Evolutionary conservation across 2,329 filamentous ascomycete species (phyloP).

Genomic region (Alternaria dauci): DNA sequence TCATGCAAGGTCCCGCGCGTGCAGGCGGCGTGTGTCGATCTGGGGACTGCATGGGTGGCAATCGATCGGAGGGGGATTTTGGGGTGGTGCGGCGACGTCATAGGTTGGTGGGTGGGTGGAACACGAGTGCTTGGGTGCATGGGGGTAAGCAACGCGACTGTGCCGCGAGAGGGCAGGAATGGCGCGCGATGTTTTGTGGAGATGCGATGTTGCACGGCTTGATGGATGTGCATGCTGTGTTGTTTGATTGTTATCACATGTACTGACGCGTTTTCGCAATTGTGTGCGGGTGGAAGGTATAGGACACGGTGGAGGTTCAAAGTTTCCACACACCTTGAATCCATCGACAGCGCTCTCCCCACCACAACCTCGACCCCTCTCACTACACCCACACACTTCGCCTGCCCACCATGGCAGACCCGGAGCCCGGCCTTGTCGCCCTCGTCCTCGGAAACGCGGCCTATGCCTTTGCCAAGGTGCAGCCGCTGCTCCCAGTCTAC

Average conservation of each 20-base stretch:
- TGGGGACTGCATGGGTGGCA: conserved; percentile 20
- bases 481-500: conserved; percentile 62
- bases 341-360: neutral
- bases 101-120: conserved; percentile 21
- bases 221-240: neutral
- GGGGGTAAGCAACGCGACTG: conserved; percentile 2
- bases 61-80: conserved; percentile 2
- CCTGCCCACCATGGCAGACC: conserved; percentile 36
- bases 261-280: neutral
- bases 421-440: conserved; percentile 41
- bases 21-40: conserved; percentile 22
- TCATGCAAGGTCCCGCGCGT: conserved; percentile 29
- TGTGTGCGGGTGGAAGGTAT: neutral
- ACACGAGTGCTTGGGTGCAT: neutral
- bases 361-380: neutral
- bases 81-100: conserved; percentile 2
- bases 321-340: neutral
- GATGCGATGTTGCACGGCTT: neutral
- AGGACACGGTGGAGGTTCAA: neutral
- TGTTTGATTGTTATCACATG: rapidly evolving
- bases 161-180: neutral
- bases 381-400: neutral
- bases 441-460: conserved; percentile 44
- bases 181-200: neutral
- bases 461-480: conserved; percentile 55